Evolutionary conservation across 768 basidiomycete genomes (phyloP).

Genomic region (Sporobolomyces roseus): DNA sequence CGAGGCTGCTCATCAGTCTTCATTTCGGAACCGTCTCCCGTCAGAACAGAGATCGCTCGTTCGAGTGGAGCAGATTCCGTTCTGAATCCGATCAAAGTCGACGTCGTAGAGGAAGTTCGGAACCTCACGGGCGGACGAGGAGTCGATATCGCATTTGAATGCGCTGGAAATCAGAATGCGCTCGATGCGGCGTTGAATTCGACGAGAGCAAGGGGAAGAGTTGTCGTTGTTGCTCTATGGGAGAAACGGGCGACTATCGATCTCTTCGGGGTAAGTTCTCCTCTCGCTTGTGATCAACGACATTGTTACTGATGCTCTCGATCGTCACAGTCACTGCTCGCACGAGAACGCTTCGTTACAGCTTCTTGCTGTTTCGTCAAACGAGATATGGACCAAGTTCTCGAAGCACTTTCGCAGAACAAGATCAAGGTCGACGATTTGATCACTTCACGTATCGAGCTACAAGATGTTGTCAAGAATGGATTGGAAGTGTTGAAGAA

Average conservation of each 20-base stretch:
- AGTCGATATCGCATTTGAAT: constrained; percentile 56
- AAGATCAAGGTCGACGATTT: constrained; percentile 52
- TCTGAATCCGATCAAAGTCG: constrained; percentile 49
- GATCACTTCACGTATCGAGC: constrained; percentile 52
- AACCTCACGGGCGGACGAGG: constrained; percentile 48
- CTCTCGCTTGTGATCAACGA: not conserved
- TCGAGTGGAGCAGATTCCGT: constrained; percentile 51
- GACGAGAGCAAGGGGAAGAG: constrained; percentile 51
- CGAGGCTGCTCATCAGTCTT: constrained; percentile 48
- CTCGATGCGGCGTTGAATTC: constrained; percentile 51
- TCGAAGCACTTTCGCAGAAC: constrained; percentile 52
- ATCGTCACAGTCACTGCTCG: constrained; percentile 46
- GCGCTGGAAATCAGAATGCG: constrained; percentile 54
- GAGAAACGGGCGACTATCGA: constrained; percentile 50
- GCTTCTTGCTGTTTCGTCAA: constrained; percentile 52
- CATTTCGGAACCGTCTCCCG: constrained; percentile 52
- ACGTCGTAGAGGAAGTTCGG: constrained; percentile 47
- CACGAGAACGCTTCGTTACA: constrained; percentile 52
- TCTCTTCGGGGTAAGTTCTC: constrained; percentile 35
- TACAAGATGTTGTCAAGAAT: constrained; percentile 54
- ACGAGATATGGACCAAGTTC: constrained; percentile 51
- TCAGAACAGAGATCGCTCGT: constrained; percentile 51
- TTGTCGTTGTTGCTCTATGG: constrained; percentile 55
- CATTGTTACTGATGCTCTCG: not conserved
- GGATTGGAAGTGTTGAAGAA: constrained; percentile 52